phyloP scores from a whole-genome alignment of 169 alveolate genomes.

The Cyclospora cayetanensis region DNA sequence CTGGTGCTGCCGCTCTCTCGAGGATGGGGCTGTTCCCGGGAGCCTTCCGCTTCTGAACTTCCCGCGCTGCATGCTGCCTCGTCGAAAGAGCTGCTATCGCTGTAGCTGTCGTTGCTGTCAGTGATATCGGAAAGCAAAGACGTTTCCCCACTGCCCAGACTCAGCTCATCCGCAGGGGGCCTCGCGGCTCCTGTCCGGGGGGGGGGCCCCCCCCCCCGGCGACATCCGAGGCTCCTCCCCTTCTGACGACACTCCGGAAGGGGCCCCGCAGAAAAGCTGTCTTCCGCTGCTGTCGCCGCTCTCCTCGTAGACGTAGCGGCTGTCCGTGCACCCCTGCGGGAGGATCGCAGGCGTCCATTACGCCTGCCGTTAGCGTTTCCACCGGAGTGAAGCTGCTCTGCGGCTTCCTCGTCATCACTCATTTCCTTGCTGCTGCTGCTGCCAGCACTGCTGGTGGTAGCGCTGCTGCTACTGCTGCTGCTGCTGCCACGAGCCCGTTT shows the following conservation, averaged over 20 bases:
- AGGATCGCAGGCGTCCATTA: no score
- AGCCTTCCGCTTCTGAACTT: neutral
- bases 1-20: neutral
- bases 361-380: neutral
- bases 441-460: neutral
- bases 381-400: neutral
- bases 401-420: neutral
- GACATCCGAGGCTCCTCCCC: neutral
- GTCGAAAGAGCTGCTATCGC: neutral
- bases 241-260: neutral
- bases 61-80: neutral
- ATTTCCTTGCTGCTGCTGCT: slow-evolving; percentile 19
- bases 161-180: neutral
- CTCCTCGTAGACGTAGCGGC: neutral
- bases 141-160: neutral
- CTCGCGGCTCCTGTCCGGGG: slow-evolving; percentile 30
- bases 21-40: neutral
- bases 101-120: slow-evolving; percentile 28
- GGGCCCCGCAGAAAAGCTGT: neutral
- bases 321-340: no score
- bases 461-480: neutral
- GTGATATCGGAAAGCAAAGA: slow-evolving; percentile 9
- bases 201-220: slow-evolving; percentile 25
- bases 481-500: neutral
- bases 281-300: neutral